Evolutionary conservation across 2,329 filamentous ascomycete genomes (phyloP).

Genomic region (Balansia obtecta): DNA sequence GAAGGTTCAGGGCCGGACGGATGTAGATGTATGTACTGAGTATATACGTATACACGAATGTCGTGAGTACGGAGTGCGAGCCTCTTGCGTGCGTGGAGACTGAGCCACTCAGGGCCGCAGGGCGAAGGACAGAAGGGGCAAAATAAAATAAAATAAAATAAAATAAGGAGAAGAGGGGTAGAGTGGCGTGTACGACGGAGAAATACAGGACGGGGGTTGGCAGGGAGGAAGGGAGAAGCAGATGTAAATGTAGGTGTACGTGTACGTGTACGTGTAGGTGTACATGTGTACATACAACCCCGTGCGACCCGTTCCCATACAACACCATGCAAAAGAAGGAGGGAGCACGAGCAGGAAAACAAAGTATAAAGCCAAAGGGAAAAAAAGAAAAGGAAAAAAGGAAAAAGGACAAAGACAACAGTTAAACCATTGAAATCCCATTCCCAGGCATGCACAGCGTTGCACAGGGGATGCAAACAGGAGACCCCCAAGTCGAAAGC

Average conservation of each 20-base stretch:
- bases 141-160: no score
- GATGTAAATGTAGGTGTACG: no score
- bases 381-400: no score
- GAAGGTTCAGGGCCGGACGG: slow-evolving; percentile 3
- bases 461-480: not conserved
- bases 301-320: no score
- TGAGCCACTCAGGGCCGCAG: not conserved
- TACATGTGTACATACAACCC: no score
- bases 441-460: no score
- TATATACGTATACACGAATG: no score
- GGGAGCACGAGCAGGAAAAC: not conserved
- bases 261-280: no score
- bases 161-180: not conserved
- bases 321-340: not conserved
- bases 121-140: not conserved
- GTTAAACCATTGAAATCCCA: no score
- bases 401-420: no score
- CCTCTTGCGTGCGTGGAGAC: slow-evolving; percentile 1
- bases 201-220: not conserved
- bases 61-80: no score
- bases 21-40: slow-evolving; percentile 2
- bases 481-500: not conserved
- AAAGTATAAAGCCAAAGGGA: not conserved
- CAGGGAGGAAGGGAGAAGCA: not conserved
- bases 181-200: not conserved